Evolutionary conservation across 2,329 filamentous ascomycete species (phyloP).

Genomic region (Diaporthe citri): DNA sequence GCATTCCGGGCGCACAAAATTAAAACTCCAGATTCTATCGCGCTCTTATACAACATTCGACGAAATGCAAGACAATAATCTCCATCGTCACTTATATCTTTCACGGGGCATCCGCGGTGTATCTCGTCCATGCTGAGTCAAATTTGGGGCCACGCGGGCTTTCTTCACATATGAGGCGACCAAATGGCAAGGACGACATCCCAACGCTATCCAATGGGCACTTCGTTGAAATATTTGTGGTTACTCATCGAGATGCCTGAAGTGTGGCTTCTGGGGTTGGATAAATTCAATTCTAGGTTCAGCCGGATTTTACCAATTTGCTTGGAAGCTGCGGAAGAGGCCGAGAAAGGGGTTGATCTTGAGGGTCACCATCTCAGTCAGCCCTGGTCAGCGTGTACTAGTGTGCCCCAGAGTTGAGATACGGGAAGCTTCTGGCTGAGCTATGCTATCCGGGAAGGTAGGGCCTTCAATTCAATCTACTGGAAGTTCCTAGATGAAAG

Average conservation of each 20-base stretch:
- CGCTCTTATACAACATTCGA: too few species aligned
- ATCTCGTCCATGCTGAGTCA: too few species aligned
- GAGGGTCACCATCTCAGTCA: not conserved
- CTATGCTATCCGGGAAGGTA: constrained; percentile 37
- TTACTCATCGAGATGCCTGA: constrained; percentile 49
- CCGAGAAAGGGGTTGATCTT: constrained; percentile 43
- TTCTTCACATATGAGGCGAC: too few species aligned
- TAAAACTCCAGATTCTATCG: too few species aligned
- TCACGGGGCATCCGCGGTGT: too few species aligned
- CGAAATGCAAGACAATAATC: too few species aligned
- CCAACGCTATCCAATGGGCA: too few species aligned
- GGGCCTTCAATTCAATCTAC: constrained; percentile 39
- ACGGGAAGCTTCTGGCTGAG: constrained; percentile 40
- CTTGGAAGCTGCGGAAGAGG: constrained; percentile 48
- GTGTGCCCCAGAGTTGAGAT: constrained; percentile 42
- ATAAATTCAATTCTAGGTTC: not conserved
- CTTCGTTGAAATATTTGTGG: constrained; percentile 50
- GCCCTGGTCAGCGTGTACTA: constrained; percentile 42
- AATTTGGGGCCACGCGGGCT: too few species aligned
- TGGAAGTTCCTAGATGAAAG: constrained; percentile 40
- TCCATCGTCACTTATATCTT: too few species aligned
- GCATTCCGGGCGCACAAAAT: too few species aligned
- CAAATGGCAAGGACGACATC: too few species aligned
- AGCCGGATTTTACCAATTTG: constrained; percentile 48
- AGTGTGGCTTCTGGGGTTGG: constrained; percentile 46